phyloP scores from a whole-genome alignment of 805 yeast genomes.

The Barnettozyma wickerhamii region DNA sequence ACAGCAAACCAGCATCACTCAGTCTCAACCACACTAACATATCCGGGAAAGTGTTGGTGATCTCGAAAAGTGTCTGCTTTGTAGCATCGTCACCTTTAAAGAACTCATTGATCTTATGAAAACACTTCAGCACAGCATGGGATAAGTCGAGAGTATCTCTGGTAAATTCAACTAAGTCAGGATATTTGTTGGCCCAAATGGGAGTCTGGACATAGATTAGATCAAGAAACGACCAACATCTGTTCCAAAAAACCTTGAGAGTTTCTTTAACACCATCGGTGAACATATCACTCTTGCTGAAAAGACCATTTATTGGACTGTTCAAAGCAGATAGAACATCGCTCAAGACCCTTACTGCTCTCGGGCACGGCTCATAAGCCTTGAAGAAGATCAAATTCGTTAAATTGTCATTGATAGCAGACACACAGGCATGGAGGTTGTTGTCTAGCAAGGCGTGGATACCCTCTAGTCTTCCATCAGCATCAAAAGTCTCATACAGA shows the following conservation, averaged over 20 bases:
- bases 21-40: constrained; percentile 79
- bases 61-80: constrained; percentile 41
- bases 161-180: constrained; percentile 70
- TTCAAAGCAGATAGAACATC: constrained; percentile 62
- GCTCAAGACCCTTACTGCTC: constrained; percentile 68
- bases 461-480: constrained; percentile 75
- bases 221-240: constrained; percentile 68
- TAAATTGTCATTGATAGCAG: constrained; percentile 45
- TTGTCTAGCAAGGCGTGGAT: constrained; percentile 48
- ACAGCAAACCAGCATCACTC: constrained; percentile 70
- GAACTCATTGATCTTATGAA: constrained; percentile 39
- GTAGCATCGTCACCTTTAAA: constrained; percentile 19
- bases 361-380: constrained; percentile 69
- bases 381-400: constrained; percentile 40
- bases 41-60: constrained; percentile 59
- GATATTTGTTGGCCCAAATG: constrained; percentile 67
- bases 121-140: constrained; percentile 61
- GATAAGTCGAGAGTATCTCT: constrained; percentile 82
- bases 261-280: constrained; percentile 24
- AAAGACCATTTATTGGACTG: constrained; percentile 63
- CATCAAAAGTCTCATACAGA: constrained; percentile 73
- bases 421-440: constrained; percentile 41
- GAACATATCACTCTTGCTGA: constrained; percentile 27
- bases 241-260: constrained; percentile 54
- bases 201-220: constrained; percentile 65